Base-by-base conservation (phyloP, 140 eudicot species). In the Erigeron philadelphicus region DNA sequence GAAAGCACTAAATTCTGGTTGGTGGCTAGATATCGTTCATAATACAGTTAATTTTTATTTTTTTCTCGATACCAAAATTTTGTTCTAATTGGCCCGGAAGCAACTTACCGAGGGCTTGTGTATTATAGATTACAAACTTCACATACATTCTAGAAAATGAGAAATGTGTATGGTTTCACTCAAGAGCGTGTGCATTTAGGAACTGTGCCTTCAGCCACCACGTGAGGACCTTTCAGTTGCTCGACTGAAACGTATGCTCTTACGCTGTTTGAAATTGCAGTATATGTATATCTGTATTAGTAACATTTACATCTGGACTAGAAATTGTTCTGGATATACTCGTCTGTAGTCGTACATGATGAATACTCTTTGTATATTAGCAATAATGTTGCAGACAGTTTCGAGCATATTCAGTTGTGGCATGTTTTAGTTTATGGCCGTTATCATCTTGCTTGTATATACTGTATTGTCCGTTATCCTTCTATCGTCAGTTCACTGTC, bases 71-170 rank as follows among this genome's bases (percentile, higher is more conserved):
- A 40, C 76, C 61, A 45, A 25, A 63, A 53, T 63, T 72, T 64
- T 72, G 73, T 66, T 61, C 61, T 52, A 70, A 16, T 70, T 44
- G 55, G 50, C 54, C 45, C 31, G 66, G 75, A 56, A 75, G 74
- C 68, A 50, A 35, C 74, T 61, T 61, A 80, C 79, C 67, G 59
- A 43, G 18, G 41, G 58, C 35, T 9, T 61, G 46, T 82, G 87
- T 79, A 64, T 46, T 66, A 76, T 82, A 85, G 86, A 56, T 56
- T 74, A 82, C 74, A 72, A 43, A 80, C 59, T 80, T 78, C 76
- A 78, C 64, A 73, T 65, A 55, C 25, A 55, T 45, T 71, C 40
- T 54, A 64, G 65, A 68, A 64, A 71, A 77, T 72, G 76, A 72
- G 63, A 68, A 61, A 61, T 42, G 46, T 9, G 12, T 65, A 74